Evolutionary conservation across 257 asterid species (phyloP), one percentile per base, ranked within the genome.

Genomic region (Rauvolfia tetraphylla): DNA sequence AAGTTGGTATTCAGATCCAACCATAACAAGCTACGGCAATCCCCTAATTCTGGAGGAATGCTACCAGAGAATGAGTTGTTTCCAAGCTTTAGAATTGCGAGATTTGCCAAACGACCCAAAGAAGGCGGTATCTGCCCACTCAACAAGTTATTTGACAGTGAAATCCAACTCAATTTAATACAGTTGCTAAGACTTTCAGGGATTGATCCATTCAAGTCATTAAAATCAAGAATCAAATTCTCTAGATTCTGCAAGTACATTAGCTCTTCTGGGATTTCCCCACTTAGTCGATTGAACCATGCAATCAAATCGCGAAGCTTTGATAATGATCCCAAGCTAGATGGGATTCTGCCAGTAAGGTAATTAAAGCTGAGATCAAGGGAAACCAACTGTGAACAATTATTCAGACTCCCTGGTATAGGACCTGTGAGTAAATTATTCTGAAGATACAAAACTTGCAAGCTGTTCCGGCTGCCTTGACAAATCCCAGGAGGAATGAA

Each of bases 351-450:
- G 14, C 97, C 91, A 46, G 65, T 82, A 53, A 95, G 56, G 51
- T 82, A 88, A 79, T 95, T 95, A 85, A 95, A 92, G 80, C 98
- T 92, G 33, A 95, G 89, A 90, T 92, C 98, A 80, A 95, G 96
- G 2, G 98, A 91, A 75, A 85, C 93, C 89, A 94, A 77, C 22
- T 83, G 80, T 4, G 97, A 66, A 79, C 98, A 94, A 76, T 94
- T 94, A 38, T 92, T 84, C 80, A 94, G 71, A 54, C 92, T 85
- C 69, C 58, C 85, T 5, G 98, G 98, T 44, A 94, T 81, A 41
- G 87, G 77, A 41, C 98, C 98, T 2, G 77, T 74, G 79, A 95
- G 80, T 87, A 82, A 74, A 68, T 95, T 95, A 41, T 95, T 92
- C 90, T 91, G 98, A 78, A 95, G 92, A 84, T 86, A 89, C 91